Evolutionary conservation across 805 yeast species (phyloP), one percentile per base, ranked within the genome.

Genomic region (Cyberlindnera xishuangbannaensis): DNA sequence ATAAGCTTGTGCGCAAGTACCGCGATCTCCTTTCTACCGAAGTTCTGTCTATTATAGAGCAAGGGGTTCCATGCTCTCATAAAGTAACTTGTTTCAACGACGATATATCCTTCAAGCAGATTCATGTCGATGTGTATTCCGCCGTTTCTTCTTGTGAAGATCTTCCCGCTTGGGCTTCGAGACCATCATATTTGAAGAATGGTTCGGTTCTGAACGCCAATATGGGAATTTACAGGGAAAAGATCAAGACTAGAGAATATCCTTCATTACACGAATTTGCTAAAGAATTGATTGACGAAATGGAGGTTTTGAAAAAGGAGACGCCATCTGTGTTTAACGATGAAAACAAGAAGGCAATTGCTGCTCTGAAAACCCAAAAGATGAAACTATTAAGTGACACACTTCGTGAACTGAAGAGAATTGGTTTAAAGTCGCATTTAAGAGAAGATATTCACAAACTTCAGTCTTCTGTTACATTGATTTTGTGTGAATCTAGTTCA

Each of bases 1-100:
- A 80, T 72, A 92, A 87, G 58, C 55, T 83, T 32, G 82, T 90
- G 9, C 71, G 87, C 37, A 86, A 86, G 55, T 92, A 84, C 54
- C 73, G 97, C 33, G 69, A 69, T 2, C 49, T 80, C 20, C 56
- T 88, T 9, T 55, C 67, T 6, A 67, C 67, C 16, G 65, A 71
- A 1, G 75, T 83, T 0, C 57, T 69, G 1, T 45, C 68, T 0
- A 37, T 81, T 4, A 69, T 87, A 33, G 90, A 83, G 49, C 49
- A 50, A 12, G 94, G 92, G 15, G 41, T 77, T n/a, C 41, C 60
- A 8, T n/a, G 39, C 27, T 40, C 33, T 30, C 48, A 35, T 18
- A 50, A 47, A 31, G 47, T 48, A 2, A 8, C 7, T 3, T 12
- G 28, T 4, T 9, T 26, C 6, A 34, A 43, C 5, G 39, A 27